Base-by-base conservation (phyloP, 116 monocot genomes). In the Trichopus zeylanicus region DNA sequence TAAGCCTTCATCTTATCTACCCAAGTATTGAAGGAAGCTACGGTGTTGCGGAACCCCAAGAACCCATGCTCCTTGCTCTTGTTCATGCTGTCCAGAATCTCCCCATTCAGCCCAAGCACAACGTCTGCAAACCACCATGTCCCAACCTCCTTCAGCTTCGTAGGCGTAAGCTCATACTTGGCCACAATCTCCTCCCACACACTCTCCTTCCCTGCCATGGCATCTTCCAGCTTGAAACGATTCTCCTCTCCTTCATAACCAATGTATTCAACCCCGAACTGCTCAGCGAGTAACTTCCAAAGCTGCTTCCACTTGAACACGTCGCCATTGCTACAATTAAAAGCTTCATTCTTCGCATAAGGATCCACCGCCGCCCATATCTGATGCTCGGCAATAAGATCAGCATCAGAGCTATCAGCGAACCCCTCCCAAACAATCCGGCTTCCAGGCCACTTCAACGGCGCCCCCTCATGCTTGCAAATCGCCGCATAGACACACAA, bases 31-130 rank as follows among this genome's bases (percentile, higher is more conserved):
- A 98, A 74, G 9, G 91, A 81, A 28, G 71, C 53, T 29, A 62
- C 39, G 0, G 97, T 78, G 70, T 98, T 98, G 34, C 97, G 66
- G 63, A 98, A 91, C 23, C 98, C 98, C 49, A 88, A 57, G 73
- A 98, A 98, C 0, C 98, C 91, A 24, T 98, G 98, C 67, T 98
- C 91, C 75, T 98, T 98, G 75, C 91, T 98, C 82, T 98, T 98
- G 62, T 98, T 98, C 98, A 98, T 98, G 65, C 66, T 73, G 62
- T 88, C 88, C 35, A 91, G 51, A 32, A 61, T 58, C 52, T 61
- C 47, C 1, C 31, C 56, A 46, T 82, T 60, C 15, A 35, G 30
- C 19, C 60, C 68, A 13, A 98, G 33, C 0, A 75, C 22, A 3
- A 13, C 7, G 46, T 98, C 98, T 0, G 31, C 75, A 31, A 73